These are phyloP conservation scores for Brassica carinata DNA, from an alignment of 345 rosid species.

Conservation along the genomic window DNA sequence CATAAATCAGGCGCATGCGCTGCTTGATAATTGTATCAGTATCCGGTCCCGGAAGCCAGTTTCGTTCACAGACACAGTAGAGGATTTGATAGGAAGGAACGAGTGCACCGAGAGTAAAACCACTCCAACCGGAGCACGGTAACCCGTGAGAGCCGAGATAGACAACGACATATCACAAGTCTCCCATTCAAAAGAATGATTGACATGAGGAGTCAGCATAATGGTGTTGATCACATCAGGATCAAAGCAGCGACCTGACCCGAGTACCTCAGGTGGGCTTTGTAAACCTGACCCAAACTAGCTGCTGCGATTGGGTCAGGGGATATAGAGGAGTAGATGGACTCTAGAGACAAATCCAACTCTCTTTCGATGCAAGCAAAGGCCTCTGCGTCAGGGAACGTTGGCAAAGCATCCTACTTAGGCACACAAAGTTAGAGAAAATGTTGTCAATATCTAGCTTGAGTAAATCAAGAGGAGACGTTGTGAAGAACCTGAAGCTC, in stretches of 20 bases:
- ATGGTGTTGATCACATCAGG: no score
- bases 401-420: slow-evolving; percentile 88
- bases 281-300: slow-evolving; percentile 96
- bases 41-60: no score
- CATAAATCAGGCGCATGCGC: no score
- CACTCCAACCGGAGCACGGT: no score
- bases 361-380: slow-evolving; percentile 88
- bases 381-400: slow-evolving; percentile 94
- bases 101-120: no score
- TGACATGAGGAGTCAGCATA: no score
- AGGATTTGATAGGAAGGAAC: no score
- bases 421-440: slow-evolving; percentile 27
- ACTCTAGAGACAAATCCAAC: slow-evolving; percentile 70
- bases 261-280: slow-evolving; percentile 79
- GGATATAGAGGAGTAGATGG: slow-evolving; percentile 69
- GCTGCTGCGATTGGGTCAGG: slow-evolving; percentile 94
- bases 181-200: no score
- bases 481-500: slow-evolving; percentile 78
- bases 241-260: slow-evolving; percentile 81
- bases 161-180: no score
- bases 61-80: no score
- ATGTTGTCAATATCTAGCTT: neutral
- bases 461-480: slow-evolving; percentile 14
- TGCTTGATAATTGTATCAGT: no score
- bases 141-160: no score